Conservation (phyloP, 495 filamentous ascomycete genomes). For the Emericellopsis terricola region DNA sequence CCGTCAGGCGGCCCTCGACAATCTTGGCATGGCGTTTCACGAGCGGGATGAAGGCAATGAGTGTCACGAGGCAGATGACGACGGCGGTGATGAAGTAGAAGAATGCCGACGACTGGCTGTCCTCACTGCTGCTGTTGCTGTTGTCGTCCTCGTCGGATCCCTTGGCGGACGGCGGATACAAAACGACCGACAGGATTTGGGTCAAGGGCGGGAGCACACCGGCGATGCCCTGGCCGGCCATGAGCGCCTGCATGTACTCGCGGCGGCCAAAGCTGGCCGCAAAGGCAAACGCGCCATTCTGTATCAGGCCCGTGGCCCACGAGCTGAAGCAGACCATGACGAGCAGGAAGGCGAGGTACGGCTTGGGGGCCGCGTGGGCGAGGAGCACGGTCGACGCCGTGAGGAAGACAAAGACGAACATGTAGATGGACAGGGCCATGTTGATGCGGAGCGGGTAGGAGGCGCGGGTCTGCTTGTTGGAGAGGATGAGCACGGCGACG, state of each 20-base stretch:
- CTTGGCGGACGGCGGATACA: slow-evolving; percentile 27
- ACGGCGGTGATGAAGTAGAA: slow-evolving; percentile 86
- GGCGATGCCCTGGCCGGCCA: slow-evolving; percentile 85
- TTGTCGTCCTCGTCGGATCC: background rate
- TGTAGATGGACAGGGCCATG: slow-evolving; percentile 20
- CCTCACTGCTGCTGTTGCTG: slow-evolving; percentile 2
- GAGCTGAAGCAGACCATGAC: slow-evolving; percentile 64
- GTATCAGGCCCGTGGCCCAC: slow-evolving; percentile 64
- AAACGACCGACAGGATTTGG: slow-evolving; percentile 67
- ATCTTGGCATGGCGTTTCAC: slow-evolving; percentile 23
- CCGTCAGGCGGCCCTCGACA: slow-evolving; percentile 18
- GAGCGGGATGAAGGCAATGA: slow-evolving; percentile 36
- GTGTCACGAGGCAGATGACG: slow-evolving; percentile 33
- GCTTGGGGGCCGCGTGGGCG: slow-evolving; percentile 33
- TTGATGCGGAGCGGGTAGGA: slow-evolving; percentile 35
- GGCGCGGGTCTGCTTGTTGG: slow-evolving; percentile 57
- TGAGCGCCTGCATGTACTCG: slow-evolving; percentile 88
- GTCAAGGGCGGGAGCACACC: slow-evolving; percentile 81
- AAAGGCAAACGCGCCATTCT: slow-evolving; percentile 91
- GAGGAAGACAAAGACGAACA: slow-evolving; percentile 22
- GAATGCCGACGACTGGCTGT: slow-evolving; percentile 48
- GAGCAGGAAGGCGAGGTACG: slow-evolving; percentile 71
- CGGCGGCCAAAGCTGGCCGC: slow-evolving; percentile 65
- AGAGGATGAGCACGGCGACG: slow-evolving; percentile 48
- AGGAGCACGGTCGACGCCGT: slow-evolving; percentile 61